phyloP scores from a whole-genome alignment of 257 asterid species.

The Ophiorrhiza pumila region DNA sequence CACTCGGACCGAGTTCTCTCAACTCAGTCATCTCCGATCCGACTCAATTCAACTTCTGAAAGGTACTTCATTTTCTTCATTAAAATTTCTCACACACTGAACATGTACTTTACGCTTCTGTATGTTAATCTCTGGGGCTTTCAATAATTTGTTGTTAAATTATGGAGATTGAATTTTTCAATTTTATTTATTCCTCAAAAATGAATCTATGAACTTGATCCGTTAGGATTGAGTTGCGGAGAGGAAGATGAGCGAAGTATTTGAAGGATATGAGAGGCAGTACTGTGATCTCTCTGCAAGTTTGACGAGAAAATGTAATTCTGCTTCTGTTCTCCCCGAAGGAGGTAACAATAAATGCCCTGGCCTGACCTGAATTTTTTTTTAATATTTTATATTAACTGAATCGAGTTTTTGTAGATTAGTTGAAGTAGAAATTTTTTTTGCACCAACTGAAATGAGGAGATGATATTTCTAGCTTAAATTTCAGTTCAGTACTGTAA shows the following conservation, averaged over 20 bases:
- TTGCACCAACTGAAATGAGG: not conserved
- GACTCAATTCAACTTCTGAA: not conserved
- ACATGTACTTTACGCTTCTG: not conserved
- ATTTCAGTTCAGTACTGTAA: not conserved
- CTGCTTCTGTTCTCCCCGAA: slow-evolving; percentile 60
- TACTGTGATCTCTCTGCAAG: slow-evolving; percentile 90
- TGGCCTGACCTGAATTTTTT: too few species aligned
- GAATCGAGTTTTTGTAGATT: not conserved
- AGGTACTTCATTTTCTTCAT: not conserved
- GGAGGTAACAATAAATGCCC: slow-evolving; percentile 49
- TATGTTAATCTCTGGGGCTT: slow-evolving; percentile 1
- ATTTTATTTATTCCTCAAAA: too few species aligned
- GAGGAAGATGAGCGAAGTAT: slow-evolving; percentile 75
- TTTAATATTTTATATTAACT: not conserved
- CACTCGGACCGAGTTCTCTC: not conserved
- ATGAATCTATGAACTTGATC: not conserved
- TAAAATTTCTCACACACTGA: not conserved
- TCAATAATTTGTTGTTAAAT: not conserved
- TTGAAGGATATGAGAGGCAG: slow-evolving; percentile 88
- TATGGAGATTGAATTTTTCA: not conserved
- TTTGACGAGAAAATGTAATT: slow-evolving; percentile 66
- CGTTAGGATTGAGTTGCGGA: slow-evolving; percentile 21
- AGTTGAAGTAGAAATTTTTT: not conserved
- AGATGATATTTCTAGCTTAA: too few species aligned
- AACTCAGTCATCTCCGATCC: slow-evolving; percentile 6